Base-by-base conservation (phyloP, 2,329 filamentous ascomycete species). In the Cladophialophora carrionii region DNA sequence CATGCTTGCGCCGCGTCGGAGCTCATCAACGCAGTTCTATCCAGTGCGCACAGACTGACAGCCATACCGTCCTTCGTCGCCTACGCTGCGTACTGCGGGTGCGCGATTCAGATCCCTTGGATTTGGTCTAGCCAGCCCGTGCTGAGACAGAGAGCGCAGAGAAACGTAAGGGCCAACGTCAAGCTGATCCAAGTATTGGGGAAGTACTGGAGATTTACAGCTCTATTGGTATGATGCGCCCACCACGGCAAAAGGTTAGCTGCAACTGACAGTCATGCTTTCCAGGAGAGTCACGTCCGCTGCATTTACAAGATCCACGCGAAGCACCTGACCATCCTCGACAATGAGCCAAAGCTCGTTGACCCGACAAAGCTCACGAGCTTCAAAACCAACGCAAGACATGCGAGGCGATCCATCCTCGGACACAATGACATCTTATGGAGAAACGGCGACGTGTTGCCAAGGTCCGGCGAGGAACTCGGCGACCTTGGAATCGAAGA, bases 41-140 rank as follows among this genome's bases (percentile, higher is more conserved):
- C 55, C 17, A 32, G 12, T 8, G 62, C 43, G 26, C 46, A 24
- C 14, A 26, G 34, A 17, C 26, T 58, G 9, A 53, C 17, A 9
- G 43, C 52, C n/a, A 58, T 62, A 14, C 58, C 63, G 3, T 62
- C 57, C 37, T 65, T 65, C 32, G 48, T 65, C 14, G 58, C 48
- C 2, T 65, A 62, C 29, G 63, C 63, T 29, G 63, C 63, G 1
- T 62, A 65, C 41, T 57, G 51, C 22, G 31, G 41, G 20, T 61
- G 52, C 46, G 63, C 63, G 5, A 58, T 65, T 14, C 63, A 62
- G 48, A 65, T 62, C 3, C 63, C 63, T 9, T 65, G 61, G 34
- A 57, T 54, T 14, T 65, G 52, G 52, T 41, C 49, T 24, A 46
- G 52, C 9, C 17, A 57, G 17, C 17, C 31, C 8, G 3, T 12